A percentile compares a stretch with the other conserved stretches of the same genome.
These are phyloP conservation scores for peach (Prunus persica) DNA, from an alignment of 306 rosid genomes.

Conservation along the genomic window Prunus_persica_NCBIv2 NC_034016.1:16808001-16808500, in stretches of 20 bases:
- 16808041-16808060: not conserved
- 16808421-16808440: slow-evolving; percentile 2
- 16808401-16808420: not conserved
- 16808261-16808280: slow-evolving; percentile 55
- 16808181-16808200: slow-evolving; percentile 7
- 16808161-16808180: not conserved
- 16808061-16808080: not conserved
- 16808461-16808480: slow-evolving; percentile 80
- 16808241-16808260: slow-evolving; percentile 75
- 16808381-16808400: not conserved
- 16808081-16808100: not conserved
- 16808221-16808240: not conserved
- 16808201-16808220: slow-evolving; percentile 8
- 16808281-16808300: slow-evolving; percentile 67
- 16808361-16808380: slow-evolving; percentile 19
- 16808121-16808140: slow-evolving; percentile 1
- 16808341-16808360: slow-evolving; percentile 39
- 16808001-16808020: not conserved
- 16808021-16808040: not conserved
- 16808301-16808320: slow-evolving; percentile 69
- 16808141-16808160: not conserved
- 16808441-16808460: slow-evolving; percentile 82
- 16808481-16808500: slow-evolving; percentile 78
- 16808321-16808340: slow-evolving; percentile 74
- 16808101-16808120: not conserved